Evolutionary conservation across 345 rosid species (phyloP).

Genomic region (Laguncularia racemosa): DNA sequence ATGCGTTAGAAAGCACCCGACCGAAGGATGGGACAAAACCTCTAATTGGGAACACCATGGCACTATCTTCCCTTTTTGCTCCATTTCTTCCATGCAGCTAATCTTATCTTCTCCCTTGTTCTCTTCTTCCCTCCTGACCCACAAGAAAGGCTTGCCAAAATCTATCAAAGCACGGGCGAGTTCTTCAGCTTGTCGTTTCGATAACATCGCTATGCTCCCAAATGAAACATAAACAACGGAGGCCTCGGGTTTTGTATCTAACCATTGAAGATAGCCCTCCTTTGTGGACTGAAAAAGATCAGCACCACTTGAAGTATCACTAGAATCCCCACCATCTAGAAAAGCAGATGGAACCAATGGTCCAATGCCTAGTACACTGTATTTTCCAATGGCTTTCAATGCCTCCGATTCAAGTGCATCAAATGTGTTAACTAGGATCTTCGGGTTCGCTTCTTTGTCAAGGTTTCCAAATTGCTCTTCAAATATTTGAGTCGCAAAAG

Average conservation of each 20-base stretch:
- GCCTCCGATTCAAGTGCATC: conserved; percentile 52
- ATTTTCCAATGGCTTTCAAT: conserved; percentile 20
- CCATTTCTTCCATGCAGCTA: conserved; percentile 35
- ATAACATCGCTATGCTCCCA: conserved; percentile 36
- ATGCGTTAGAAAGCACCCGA: conserved; percentile 60
- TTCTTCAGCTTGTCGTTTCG: conserved; percentile 41
- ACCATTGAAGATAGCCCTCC: conserved; percentile 28
- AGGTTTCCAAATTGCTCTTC: conserved; percentile 29
- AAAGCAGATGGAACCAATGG: conserved; percentile 42
- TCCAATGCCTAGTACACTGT: conserved; percentile 31
- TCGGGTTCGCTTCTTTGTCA: conserved; percentile 31
- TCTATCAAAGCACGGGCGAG: background rate
- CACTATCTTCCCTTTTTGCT: conserved; percentile 43
- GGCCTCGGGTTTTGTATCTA: conserved; percentile 24
- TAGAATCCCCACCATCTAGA: conserved; percentile 12
- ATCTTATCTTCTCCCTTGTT: conserved; percentile 18
- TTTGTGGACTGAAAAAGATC: conserved; percentile 28
- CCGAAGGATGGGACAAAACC: conserved; percentile 45
- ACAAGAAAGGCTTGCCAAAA: background rate
- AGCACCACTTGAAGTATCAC: conserved; percentile 21
- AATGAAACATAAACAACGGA: conserved; percentile 44
- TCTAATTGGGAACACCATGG: conserved; percentile 66
- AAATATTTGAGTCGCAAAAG: conserved; percentile 1
- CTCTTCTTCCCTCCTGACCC: conserved; percentile 4
- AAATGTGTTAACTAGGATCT: conserved; percentile 47